Base-by-base conservation (phyloP, 2,329 filamentous ascomycete genomes). In the Stagonosporopsis cucurbitacearum region DNA sequence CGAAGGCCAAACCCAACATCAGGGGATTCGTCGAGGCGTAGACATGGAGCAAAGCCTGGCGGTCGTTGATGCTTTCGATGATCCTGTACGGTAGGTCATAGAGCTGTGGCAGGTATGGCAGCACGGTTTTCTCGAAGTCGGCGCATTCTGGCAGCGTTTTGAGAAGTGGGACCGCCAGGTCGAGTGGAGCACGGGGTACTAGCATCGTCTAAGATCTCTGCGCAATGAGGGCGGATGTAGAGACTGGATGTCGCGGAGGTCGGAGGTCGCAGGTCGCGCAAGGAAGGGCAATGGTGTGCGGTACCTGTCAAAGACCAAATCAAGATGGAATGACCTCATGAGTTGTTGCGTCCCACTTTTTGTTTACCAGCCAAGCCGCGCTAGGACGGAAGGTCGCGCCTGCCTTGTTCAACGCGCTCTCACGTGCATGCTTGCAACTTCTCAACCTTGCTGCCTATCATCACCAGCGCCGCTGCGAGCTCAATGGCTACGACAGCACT, bases 11-110 rank as follows among this genome's bases (percentile, higher is more conserved):
- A 2, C 86, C 90, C 0, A 86, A 87, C 25, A 96, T 82, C 37
- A 96, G 80, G 0, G 95, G 95, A 72, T 99, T 98, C 17, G 94
- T 98, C 43, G 86, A 82, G 51, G 89, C 74, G 69, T 98, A 99
- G 54, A 96, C 78, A 42, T 87, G 80, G 66, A 86, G 81, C 50
- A 97, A 79, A 48, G 80, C 85, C 48, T 86, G 82, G 30, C 83
- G 76, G 70, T 85, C 86, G 62, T 82, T 81, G 60, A 86, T 79
- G 63, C 84, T 84, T 46, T 85, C 82, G 58, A 86, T 73, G 49
- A 82, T 51, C 46, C 76, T 69, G 47, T 73, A 66, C 1, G 79
- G 79, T 6, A 82, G 74, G 19, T 71, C 69, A 58, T 76, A 76
- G 60, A 86, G 85, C 53, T 83, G 79, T 11, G 92, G 91, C 28